phyloP scores from a whole-genome alignment of 2,329 filamentous ascomycete species.

The Pleurostoma richardsiae region DNA sequence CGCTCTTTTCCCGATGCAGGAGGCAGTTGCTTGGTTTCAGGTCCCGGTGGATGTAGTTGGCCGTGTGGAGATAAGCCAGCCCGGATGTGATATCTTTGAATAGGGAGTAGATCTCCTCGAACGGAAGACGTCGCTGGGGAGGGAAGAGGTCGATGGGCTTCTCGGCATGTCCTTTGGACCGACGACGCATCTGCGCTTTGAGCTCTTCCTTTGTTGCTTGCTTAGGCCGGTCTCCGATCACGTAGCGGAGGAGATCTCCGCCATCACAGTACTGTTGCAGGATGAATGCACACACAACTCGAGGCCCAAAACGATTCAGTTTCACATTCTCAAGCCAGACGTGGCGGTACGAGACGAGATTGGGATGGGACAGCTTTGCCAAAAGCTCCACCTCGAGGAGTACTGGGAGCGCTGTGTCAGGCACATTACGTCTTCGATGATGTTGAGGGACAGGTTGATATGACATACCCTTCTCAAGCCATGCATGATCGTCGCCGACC shows the following conservation, averaged over 20 bases:
- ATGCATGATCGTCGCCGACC: constrained; percentile 88
- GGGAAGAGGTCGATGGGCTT: constrained; percentile 43
- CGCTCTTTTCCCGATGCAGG: constrained; percentile 65
- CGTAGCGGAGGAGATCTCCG: constrained; percentile 83
- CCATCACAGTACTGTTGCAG: constrained; percentile 96
- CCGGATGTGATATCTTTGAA: constrained; percentile 95
- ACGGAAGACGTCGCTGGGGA: constrained; percentile 45
- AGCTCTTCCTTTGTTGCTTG: constrained; percentile 74
- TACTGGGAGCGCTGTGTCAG: constrained; percentile 30
- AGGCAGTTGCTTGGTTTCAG: constrained; percentile 95
- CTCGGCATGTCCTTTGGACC: constrained; percentile 73
- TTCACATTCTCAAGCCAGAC: constrained; percentile 92
- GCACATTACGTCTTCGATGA: too few relatives aligned
- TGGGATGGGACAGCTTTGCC: constrained; percentile 87
- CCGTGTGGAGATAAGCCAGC: constrained; percentile 79
- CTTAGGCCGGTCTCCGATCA: constrained; percentile 63
- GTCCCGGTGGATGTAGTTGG: constrained; percentile 94
- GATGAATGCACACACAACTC: constrained; percentile 92
- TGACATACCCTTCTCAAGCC: constrained; percentile 69
- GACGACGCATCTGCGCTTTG: constrained; percentile 79
- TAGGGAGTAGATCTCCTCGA: constrained; percentile 94
- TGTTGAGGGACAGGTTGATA: too few relatives aligned
- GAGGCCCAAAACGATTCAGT: constrained; percentile 81
- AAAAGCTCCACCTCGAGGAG: constrained; percentile 89
- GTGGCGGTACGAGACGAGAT: constrained; percentile 93